phyloP scores from a whole-genome alignment of 1,139 yeast genomes.

The Scheffersomyces cryptocercus region DNA sequence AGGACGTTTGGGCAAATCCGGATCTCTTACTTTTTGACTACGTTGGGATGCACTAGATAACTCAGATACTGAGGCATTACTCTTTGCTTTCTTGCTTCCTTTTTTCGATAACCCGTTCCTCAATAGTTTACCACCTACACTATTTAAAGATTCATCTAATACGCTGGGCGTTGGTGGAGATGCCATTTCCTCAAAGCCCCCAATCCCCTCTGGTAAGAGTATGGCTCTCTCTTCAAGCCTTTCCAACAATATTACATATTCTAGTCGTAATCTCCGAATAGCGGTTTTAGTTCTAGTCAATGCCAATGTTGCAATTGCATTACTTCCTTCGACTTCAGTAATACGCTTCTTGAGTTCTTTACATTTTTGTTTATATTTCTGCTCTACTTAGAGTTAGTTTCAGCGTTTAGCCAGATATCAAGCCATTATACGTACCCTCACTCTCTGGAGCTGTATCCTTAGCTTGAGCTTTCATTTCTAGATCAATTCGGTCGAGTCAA shows the following conservation, averaged over 20 bases:
- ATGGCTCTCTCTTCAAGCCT: slow-evolving; percentile 64
- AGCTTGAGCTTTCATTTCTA: background rate
- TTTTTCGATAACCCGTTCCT: slow-evolving; percentile 25
- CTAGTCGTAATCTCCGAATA: slow-evolving; percentile 77
- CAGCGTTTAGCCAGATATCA: background rate
- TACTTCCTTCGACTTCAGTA: slow-evolving; percentile 73
- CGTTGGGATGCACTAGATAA: slow-evolving; percentile 3
- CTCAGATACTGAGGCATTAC: slow-evolving; percentile 6
- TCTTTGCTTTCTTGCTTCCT: slow-evolving; percentile 18
- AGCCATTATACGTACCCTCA: slow-evolving; percentile 35
- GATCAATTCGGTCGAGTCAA: background rate
- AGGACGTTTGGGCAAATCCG: slow-evolving; percentile 84
- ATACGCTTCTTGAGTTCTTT: slow-evolving; percentile 72
- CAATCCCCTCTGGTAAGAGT: slow-evolving; percentile 32
- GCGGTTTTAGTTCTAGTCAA: slow-evolving; percentile 77
- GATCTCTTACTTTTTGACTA: slow-evolving; percentile 57
- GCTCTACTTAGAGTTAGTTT: slow-evolving; percentile 26
- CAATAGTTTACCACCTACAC: slow-evolving; percentile 18
- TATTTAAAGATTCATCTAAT: slow-evolving; percentile 33
- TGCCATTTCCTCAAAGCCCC: slow-evolving; percentile 40
- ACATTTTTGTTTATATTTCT: slow-evolving; percentile 59
- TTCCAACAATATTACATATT: slow-evolving; percentile 78
- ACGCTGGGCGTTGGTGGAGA: slow-evolving; percentile 44
- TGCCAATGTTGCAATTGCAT: slow-evolving; percentile 76
- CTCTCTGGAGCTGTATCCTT: slow-evolving; percentile 42